phyloP scores from a whole-genome alignment of 352 stramenopile genomes.

The Globisporangium alternatum region DNA sequence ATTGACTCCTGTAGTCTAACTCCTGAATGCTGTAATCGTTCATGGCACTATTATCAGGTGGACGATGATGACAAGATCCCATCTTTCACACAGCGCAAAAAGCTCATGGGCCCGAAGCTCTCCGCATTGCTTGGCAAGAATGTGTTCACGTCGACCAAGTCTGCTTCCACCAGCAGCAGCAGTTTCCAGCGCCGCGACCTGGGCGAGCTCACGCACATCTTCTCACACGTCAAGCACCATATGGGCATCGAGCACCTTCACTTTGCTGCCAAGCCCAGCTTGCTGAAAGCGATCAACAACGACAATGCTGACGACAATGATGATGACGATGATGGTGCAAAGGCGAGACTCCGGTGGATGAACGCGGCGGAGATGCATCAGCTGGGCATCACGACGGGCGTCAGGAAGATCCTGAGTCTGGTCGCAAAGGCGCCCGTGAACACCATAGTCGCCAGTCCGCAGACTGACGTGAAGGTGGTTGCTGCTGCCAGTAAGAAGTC shows the following conservation, averaged over 20 bases:
- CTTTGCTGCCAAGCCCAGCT: slow-evolving; percentile 32
- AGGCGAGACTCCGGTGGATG: slow-evolving; percentile 62
- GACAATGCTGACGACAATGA: not conserved
- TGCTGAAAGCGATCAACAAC: slow-evolving; percentile 3
- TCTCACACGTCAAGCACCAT: slow-evolving; percentile 89
- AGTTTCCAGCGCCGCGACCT: slow-evolving; percentile 46
- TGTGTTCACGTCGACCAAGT: slow-evolving; percentile 22
- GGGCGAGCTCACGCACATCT: slow-evolving; percentile 83
- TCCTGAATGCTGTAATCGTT: not conserved
- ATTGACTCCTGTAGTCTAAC: not conserved
- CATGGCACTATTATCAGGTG: slow-evolving; percentile 25
- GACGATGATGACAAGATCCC: slow-evolving; percentile 62
- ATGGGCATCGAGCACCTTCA: slow-evolving; percentile 88
- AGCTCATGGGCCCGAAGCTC: slow-evolving; percentile 45
- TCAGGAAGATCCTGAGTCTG: slow-evolving; percentile 84
- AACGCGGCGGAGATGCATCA: slow-evolving; percentile 68
- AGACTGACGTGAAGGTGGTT: not conserved
- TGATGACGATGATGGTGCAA: slow-evolving; percentile 8
- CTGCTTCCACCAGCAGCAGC: not conserved
- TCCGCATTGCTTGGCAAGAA: slow-evolving; percentile 29
- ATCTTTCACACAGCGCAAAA: slow-evolving; percentile 56
- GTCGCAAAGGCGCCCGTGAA: slow-evolving; percentile 22
- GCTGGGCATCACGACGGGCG: slow-evolving; percentile 82
- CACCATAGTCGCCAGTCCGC: not conserved
- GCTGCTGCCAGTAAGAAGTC: slow-evolving; percentile 9